Base-by-base conservation (phyloP, 305 asterid genomes). In the Plantago coronopus region DNA sequence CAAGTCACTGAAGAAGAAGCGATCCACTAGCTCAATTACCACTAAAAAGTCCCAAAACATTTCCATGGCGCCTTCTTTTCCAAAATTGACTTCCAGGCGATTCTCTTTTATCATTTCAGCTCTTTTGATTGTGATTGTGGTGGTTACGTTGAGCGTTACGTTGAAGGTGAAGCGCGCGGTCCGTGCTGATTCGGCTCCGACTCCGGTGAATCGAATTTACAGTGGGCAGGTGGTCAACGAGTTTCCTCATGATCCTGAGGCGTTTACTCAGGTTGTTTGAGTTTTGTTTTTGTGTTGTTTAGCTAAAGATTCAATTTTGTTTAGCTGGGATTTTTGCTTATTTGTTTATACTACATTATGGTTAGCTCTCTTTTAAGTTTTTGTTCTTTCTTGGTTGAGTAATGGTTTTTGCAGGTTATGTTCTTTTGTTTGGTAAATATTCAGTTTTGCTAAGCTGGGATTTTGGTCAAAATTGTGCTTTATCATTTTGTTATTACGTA, bases 211-310 rank as follows among this genome's bases (percentile, higher is more conserved):
- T 67, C 76, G 50, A 19, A 65, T 88, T 72, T 77, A 85, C 72
- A 67, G 79, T 17, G 78, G 68, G 60, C 66, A 77, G 78, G 87
- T 88, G 48, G 78, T 88, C 72, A 79, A 77, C 56, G 90, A 72
- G 78, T 88, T 74, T 62, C 93, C 85, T 54, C 96, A 88, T 69
- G 95, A 88, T 70, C 85, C 95, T 15, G 20, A 27, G 15, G 96
- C 96, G 8, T 88, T 88, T 54, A 85, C 96, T 53, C 95, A 88
- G 96, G 96, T 88, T 58, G 11, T 5, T 18, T 20, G 19, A 3
- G 12, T 12, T 50, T 25, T 53, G 2, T 6, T 19, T 48, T 46
- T 7, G 12, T 7, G 40, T 34, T 6, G 9, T 34, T 34, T 34
- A 34, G 40, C 40, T 34, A 34, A 34, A 0, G 11, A 34, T 34